These are phyloP conservation scores for Elongisporangium undulatum DNA, from an alignment of 352 stramenopile genomes.

Conservation along the genomic window DNA sequence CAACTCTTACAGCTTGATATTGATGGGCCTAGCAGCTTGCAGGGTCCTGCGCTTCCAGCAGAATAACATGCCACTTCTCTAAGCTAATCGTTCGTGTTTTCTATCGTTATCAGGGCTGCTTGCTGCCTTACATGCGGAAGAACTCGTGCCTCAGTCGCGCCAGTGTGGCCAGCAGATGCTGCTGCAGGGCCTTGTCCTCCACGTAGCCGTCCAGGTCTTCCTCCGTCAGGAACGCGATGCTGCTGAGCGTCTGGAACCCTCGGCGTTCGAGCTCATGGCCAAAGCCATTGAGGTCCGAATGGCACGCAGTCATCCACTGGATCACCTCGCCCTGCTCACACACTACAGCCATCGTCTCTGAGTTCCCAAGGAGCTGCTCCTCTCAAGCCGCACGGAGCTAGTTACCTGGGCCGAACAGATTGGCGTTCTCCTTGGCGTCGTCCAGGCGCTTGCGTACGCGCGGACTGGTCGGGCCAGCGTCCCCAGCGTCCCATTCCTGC, in stretches of 20 bases:
- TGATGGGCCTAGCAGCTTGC: not conserved
- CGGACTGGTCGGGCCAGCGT: conserved; percentile 30
- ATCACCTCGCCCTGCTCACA: conserved; percentile 78
- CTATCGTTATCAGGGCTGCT: not conserved
- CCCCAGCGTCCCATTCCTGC: conserved; percentile 11
- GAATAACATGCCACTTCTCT: not conserved
- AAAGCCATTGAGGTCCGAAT: conserved; percentile 57
- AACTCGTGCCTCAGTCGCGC: conserved; percentile 70
- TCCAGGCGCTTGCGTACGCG: conserved; percentile 66
- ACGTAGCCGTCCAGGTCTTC: conserved; percentile 47
- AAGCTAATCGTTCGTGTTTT: not conserved
- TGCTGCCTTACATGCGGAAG: conserved; percentile 83
- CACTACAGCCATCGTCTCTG: conserved; percentile 25
- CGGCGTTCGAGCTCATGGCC: conserved; percentile 51
- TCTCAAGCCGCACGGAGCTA: not conserved
- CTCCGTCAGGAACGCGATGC: conserved; percentile 79
- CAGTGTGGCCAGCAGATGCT: conserved; percentile 61
- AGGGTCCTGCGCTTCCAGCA: not conserved
- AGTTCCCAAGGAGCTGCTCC: not conserved
- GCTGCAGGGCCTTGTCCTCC: conserved; percentile 25
- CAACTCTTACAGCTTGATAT: not conserved
- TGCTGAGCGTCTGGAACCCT: conserved; percentile 69
- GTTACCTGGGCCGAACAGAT: conserved; percentile 59
- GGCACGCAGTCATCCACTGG: conserved; percentile 81
- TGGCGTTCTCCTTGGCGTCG: conserved; percentile 75